Evolutionary conservation across 2,329 filamentous ascomycete species (phyloP).

Genomic region (Phaeoacremonium minimum): DNA sequence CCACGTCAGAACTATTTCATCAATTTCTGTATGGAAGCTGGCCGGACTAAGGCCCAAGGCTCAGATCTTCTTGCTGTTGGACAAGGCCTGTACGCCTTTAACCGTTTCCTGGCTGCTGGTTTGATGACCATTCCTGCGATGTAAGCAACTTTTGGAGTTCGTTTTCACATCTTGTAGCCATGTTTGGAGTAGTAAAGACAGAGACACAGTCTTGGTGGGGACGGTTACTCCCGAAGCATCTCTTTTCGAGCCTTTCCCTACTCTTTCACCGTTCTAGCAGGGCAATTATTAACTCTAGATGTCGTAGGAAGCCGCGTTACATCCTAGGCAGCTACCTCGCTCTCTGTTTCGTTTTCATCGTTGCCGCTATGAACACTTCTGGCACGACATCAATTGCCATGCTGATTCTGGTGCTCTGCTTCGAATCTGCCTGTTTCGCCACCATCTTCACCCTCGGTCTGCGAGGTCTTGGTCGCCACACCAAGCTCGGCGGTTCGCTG

Average conservation of each 20-base stretch:
- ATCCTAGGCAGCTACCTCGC: constrained; percentile 50
- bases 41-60: constrained; percentile 17
- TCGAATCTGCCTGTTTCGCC: constrained; percentile 54
- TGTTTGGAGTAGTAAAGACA: too few relatives aligned
- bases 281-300: too few relatives aligned
- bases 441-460: constrained; percentile 56
- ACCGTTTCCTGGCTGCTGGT: constrained; percentile 51
- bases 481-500: constrained; percentile 47
- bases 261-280: too few relatives aligned
- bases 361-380: constrained; percentile 44
- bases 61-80: constrained; percentile 53
- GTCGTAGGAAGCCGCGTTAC: constrained; percentile 49
- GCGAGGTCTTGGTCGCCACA: constrained; percentile 51
- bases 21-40: constrained; percentile 35
- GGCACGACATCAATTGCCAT: constrained; percentile 49
- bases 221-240: too few relatives aligned
- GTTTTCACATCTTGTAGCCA: too few relatives aligned
- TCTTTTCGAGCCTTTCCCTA: too few relatives aligned
- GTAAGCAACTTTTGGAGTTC: too few relatives aligned
- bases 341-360: constrained; percentile 48
- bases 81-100: constrained; percentile 55
- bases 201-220: too few relatives aligned
- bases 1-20: constrained; percentile 52
- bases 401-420: constrained; percentile 52
- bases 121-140: constrained; percentile 46